These are phyloP conservation scores for Neoboletus magnificus DNA, from an alignment of 768 basidiomycete species.

Conservation along the genomic window DNA sequence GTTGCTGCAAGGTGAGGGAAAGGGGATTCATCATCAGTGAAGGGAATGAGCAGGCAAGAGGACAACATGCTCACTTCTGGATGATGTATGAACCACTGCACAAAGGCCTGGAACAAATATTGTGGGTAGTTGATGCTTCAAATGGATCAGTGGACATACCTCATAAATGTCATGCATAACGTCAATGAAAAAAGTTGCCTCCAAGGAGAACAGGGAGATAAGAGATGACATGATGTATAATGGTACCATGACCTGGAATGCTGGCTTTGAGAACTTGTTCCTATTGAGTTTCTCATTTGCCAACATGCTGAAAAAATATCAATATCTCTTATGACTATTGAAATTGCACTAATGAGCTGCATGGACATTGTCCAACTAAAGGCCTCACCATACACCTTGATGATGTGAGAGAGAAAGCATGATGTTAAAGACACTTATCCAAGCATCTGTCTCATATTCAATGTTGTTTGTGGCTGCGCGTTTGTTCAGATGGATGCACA, in stretches of 20 bases:
- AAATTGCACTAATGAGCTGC: conserved; percentile 64
- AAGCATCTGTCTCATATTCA: conserved; percentile 95
- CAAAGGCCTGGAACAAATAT: conserved; percentile 62
- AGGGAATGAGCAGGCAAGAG: too few relatives aligned
- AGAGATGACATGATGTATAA: conserved; percentile 88
- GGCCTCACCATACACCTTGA: conserved; percentile 86
- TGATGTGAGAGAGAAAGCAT: conserved; percentile 86
- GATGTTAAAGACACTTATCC: conserved; percentile 96
- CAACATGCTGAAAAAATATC: conserved; percentile 64
- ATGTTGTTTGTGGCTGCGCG: conserved; percentile 82
- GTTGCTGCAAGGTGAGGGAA: too few relatives aligned
- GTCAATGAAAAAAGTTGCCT: conserved; percentile 96
- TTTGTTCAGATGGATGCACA: conserved; percentile 89
- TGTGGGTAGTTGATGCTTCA: background rate
- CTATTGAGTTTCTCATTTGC: conserved; percentile 66
- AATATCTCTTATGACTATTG: conserved; percentile 65
- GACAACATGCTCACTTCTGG: too few relatives aligned
- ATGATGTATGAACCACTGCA: too few relatives aligned
- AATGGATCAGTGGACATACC: conserved; percentile 43
- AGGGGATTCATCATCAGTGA: too few relatives aligned
- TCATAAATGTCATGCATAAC: conserved; percentile 95
- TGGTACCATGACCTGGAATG: conserved; percentile 90
- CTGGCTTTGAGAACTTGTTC: conserved; percentile 57
- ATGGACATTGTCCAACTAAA: conserved; percentile 56
- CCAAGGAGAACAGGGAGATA: conserved; percentile 89